Percentiles rank a stretch among this genome's conserved stretches.
Conservation (phyloP, 345 rosid species). For the Punica granatum region DNA sequence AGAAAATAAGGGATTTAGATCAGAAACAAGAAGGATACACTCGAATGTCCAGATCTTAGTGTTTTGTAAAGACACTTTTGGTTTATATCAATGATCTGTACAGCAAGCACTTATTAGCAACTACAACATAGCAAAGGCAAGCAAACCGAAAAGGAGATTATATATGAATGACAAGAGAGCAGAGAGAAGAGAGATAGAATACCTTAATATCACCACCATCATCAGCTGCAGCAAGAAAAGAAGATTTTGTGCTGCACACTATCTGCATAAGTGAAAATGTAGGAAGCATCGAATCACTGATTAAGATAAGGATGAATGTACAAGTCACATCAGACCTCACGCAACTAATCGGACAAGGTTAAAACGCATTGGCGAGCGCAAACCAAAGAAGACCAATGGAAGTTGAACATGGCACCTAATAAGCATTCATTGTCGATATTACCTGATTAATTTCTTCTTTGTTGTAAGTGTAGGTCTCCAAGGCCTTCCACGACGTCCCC, state of each 20-base stretch:
- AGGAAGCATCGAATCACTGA: neutral
- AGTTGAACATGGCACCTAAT: neutral
- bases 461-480: conserved; percentile 58
- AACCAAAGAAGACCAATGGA: too few relatives aligned
- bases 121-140: conserved; percentile 8
- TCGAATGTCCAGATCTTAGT: conserved; percentile 75
- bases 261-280: conserved; percentile 29
- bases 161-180: neutral
- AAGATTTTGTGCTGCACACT: conserved; percentile 57
- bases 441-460: conserved; percentile 96
- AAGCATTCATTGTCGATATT: neutral
- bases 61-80: conserved; percentile 72
- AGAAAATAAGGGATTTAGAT: neutral
- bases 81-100: conserved; percentile 70
- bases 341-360: neutral
- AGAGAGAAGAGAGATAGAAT: conserved; percentile 6
- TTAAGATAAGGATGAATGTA: neutral
- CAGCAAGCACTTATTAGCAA: conserved; percentile 5
- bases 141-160: neutral
- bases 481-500: conserved; percentile 43
- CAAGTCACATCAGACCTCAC: neutral
- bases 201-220: conserved; percentile 90
- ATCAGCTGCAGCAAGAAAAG: conserved; percentile 81
- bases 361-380: too few relatives aligned
- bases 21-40: conserved; percentile 53